Base-by-base conservation (phyloP, 2,329 filamentous ascomycete species). In the Hymenoscyphus repandus region DNA sequence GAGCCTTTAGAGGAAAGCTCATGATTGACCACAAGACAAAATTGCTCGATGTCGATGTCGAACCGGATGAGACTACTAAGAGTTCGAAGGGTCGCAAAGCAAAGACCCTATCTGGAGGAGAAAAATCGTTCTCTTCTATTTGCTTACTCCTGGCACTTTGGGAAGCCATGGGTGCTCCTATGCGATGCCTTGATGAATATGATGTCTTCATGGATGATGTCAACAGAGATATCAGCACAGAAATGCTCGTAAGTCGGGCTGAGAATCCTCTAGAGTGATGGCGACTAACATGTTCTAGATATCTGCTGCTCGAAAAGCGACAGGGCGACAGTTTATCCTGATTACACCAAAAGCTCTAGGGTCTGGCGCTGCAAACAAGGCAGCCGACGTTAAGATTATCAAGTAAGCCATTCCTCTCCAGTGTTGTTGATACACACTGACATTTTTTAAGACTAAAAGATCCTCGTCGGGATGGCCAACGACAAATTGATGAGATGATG, bases 121-220 rank as follows among this genome's bases (percentile, higher is more conserved):
- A 99, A 68, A 99, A 99, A 68, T 97, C 92, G 0, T 99, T 97
- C 68, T 95, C 91, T 3, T 96, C 92, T 3, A 95, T 97, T 53
- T 99, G 93, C 70, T 79, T 99, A 61, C 74, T 99, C 49, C 77
- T 99, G 31, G 83, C 90, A 2, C 85, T 99, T 15, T 99, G 93
- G 93, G 93, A 99, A 66, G 92, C 93, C 30, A 99, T 99, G 86
- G 92, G 93, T 10, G 95, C 90, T 15, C 92, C 91, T 0, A 86
- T 99, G 54, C 83, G 93, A 49, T 99, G 93, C 64, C 76, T 99
- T 48, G 93, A 99, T 69, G 93, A 99, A 70, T 99, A 97, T 65
- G 93, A 99, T 67, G 93, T 99, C 31, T 99, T 96, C 75, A 99
- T 99, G 93, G 93, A 99, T 70, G 90, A 86, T 60, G 89, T 97